Evolutionary conservation across 1,139 yeast genomes (phyloP).

Genomic region (Geotrichum cucujoidarum): DNA sequence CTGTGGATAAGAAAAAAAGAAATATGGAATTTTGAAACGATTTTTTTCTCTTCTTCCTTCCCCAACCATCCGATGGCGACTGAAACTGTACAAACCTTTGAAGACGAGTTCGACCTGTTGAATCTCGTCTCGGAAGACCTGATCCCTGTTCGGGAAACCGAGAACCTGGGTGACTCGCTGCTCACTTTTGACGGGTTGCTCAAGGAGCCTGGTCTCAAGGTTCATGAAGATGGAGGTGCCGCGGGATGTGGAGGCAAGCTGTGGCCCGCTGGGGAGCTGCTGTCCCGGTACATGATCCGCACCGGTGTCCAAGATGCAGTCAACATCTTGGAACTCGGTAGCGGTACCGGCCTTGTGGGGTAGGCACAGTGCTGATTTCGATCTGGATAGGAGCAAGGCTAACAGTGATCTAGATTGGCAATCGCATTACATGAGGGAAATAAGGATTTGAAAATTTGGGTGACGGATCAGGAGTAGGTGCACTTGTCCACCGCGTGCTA

Average conservation of each 20-base stretch:
- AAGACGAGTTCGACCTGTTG: slow-evolving; percentile 8
- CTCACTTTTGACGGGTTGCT: slow-evolving; percentile 43
- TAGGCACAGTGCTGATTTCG: slow-evolving; percentile 17
- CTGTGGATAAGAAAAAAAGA: too few species aligned
- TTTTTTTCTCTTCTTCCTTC: background rate
- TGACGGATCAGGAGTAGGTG: slow-evolving; percentile 41
- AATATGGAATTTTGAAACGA: background rate
- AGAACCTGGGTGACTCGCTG: slow-evolving; percentile 41
- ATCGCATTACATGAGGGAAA: slow-evolving; percentile 34
- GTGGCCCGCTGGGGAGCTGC: slow-evolving; percentile 55
- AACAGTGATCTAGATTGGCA: slow-evolving; percentile 33
- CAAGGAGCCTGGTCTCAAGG: slow-evolving; percentile 38
- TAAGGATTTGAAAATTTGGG: slow-evolving; percentile 38
- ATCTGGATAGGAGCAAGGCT: background rate
- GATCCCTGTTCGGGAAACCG: slow-evolving; percentile 36
- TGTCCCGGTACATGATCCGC: slow-evolving; percentile 43
- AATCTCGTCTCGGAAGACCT: slow-evolving; percentile 25
- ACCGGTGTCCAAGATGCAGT: slow-evolving; percentile 28
- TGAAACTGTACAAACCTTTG: background rate
- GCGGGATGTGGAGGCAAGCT: slow-evolving; percentile 57
- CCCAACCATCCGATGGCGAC: slow-evolving; percentile 1
- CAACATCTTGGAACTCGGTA: slow-evolving; percentile 48
- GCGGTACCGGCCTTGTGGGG: slow-evolving; percentile 56
- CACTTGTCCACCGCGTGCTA: background rate
- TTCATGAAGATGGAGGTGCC: slow-evolving; percentile 53